Evolutionary conservation across 495 filamentous ascomycete species (phyloP).

Genomic region (Penicillium steckii): DNA sequence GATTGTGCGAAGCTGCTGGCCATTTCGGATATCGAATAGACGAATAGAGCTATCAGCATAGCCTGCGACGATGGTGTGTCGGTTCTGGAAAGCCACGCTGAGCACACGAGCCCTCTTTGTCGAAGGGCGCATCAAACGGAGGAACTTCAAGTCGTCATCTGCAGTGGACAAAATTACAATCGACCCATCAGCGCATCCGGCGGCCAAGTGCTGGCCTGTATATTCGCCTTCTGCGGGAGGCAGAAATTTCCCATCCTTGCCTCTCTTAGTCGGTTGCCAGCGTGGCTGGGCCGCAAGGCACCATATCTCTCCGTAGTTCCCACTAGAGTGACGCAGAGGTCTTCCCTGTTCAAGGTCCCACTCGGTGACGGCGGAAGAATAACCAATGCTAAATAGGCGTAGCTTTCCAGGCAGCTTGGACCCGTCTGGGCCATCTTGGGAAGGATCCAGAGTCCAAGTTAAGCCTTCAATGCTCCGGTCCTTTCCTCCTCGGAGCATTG

Average conservation of each 20-base stretch:
- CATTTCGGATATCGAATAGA: conserved; percentile 81
- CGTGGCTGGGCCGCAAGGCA: conserved; percentile 87
- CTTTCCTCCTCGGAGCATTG: conserved; percentile 76
- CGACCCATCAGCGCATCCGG: conserved; percentile 89
- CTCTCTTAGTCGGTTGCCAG: conserved; percentile 39
- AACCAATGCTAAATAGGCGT: conserved; percentile 94
- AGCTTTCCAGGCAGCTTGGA: conserved; percentile 67
- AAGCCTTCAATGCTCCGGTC: conserved; percentile 87
- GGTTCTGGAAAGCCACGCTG: conserved; percentile 84
- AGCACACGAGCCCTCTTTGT: conserved; percentile 82
- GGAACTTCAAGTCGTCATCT: conserved; percentile 72
- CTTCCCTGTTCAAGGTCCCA: conserved; percentile 83
- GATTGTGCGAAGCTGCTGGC: conserved; percentile 72
- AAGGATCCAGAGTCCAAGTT: conserved; percentile 86
- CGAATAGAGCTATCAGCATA: conserved; percentile 91
- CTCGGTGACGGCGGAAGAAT: conserved; percentile 86
- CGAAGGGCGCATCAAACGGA: conserved; percentile 67
- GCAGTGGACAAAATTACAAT: conserved; percentile 83
- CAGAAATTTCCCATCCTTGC: conserved; percentile 32
- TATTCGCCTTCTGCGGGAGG: conserved; percentile 43
- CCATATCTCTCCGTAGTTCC: conserved; percentile 96
- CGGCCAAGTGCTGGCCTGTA: conserved; percentile 71
- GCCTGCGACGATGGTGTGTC: conserved; percentile 78
- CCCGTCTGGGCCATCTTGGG: conserved; percentile 61
- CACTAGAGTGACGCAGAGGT: conserved; percentile 77